phyloP scores from a whole-genome alignment of 345 rosid species.

The Salix brachista region DNA sequence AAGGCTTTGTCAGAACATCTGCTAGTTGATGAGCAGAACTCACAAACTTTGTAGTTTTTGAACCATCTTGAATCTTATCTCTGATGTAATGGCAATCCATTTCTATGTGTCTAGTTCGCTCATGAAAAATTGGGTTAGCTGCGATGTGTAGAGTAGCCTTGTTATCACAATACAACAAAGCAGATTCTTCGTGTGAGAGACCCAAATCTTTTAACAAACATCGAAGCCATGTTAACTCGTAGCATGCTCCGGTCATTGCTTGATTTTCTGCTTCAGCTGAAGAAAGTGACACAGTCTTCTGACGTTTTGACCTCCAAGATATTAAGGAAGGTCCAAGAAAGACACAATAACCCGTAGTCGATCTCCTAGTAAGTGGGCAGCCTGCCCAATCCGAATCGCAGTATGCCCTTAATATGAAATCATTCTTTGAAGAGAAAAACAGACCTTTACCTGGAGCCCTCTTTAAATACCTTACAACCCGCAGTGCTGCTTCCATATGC shows the following conservation, averaged over 20 bases:
- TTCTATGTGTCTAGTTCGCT: constrained; percentile 3
- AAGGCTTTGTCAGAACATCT: neutral
- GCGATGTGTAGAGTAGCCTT: neutral
- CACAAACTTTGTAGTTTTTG: neutral
- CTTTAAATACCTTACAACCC: neutral
- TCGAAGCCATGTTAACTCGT: neutral
- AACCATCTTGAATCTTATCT: neutral
- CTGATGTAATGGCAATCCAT: constrained; percentile 7
- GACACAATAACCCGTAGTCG: neutral
- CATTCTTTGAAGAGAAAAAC: neutral
- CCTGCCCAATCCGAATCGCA: neutral
- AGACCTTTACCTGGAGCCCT: neutral
- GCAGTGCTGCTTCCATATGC: neutral
- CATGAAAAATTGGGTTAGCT: neutral
- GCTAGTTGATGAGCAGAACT: neutral
- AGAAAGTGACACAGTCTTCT: neutral
- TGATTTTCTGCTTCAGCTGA: neutral
- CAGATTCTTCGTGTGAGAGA: neutral
- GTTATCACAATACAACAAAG: constrained; percentile 1
- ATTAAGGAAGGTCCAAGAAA: neutral
- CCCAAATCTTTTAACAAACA: neutral
- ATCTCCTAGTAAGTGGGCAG: neutral
- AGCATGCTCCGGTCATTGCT: constrained; percentile 9
- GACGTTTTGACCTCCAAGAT: neutral
- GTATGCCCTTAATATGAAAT: neutral